Evolutionary conservation across 495 filamentous ascomycete species (phyloP).

Genomic region (Talaromyces ruber): DNA sequence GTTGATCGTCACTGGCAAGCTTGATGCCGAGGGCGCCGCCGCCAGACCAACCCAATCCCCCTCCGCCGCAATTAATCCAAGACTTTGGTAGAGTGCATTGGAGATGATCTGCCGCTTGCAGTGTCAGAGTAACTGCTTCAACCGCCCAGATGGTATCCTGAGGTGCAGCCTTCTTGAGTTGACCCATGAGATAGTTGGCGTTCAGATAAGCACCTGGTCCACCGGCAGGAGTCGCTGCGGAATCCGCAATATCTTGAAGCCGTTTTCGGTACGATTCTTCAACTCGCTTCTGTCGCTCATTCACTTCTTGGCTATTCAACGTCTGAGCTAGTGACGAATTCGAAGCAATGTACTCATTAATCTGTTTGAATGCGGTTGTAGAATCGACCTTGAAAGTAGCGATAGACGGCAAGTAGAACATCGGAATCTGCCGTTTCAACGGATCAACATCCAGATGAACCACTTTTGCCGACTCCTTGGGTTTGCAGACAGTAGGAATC

Average conservation of each 20-base stretch:
- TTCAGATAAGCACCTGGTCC: conserved; percentile 57
- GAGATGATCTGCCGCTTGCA: conserved; percentile 73
- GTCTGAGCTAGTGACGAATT: conserved; percentile 35
- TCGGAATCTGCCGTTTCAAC: conserved; percentile 79
- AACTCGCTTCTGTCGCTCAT: conserved; percentile 46
- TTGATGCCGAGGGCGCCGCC: conserved; percentile 84
- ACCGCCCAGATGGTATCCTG: conserved; percentile 74
- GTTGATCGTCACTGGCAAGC: conserved; percentile 60
- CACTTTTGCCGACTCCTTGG: conserved; percentile 48
- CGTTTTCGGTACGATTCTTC: conserved; percentile 50
- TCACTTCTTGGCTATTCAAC: conserved; percentile 34
- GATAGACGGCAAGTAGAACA: conserved; percentile 68
- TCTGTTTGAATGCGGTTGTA: conserved; percentile 61
- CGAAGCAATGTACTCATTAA: conserved; percentile 49
- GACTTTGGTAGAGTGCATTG: conserved; percentile 66
- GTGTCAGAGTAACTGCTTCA: conserved; percentile 82
- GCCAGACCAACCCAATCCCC: conserved; percentile 92
- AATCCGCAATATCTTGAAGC: conserved; percentile 47
- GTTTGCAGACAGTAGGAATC: conserved; percentile 56
- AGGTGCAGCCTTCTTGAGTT: conserved; percentile 58
- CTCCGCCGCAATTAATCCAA: conserved; percentile 92
- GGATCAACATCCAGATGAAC: conserved; percentile 85
- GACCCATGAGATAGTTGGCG: conserved; percentile 57
- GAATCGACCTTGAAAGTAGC: conserved; percentile 71
- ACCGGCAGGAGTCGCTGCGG: conserved; percentile 42